Base-by-base conservation (phyloP, 2,329 filamentous ascomycete species). In the Phialophora macrospora region DNA sequence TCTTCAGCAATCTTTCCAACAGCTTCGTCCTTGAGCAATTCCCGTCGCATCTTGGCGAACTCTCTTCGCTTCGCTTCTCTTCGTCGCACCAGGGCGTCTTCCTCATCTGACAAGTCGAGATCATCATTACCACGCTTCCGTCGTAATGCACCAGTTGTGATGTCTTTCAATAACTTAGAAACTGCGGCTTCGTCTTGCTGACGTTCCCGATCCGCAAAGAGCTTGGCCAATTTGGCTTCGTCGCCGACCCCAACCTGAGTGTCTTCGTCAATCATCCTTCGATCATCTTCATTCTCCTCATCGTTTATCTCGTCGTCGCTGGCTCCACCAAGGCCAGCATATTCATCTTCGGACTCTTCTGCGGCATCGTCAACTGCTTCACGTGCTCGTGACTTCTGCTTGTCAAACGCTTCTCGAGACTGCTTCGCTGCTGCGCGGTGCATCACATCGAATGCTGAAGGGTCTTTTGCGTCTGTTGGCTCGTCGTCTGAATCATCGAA, bases 271-370 rank as follows among this genome's bases (percentile, higher is more conserved):
- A 99, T 97, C 87, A 99, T 96, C 68, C 92, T 88, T 72, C 90
- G 86, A 68, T 95, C 86, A 7, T 90, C 86, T 32, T 88, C 88
- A 64, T 91, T 87, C 41, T 89, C 90, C 66, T 91, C 86, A 65
- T 93, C 90, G 62, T 89, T 89, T 51, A 85, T 89, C 52, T 88
- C 89, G 70, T 94, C 92, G 66, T 94, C 93, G 77, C 93, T 94
- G 11, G 83, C 90, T 68, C 95, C 95, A 71, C 95, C 95, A 9
- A 99, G 83, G 4, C 95, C 95, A 46, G 93, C 94, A 76, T 98
- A 99, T 77, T 99, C 95, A 75, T 99, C 95, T 75, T 99, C 96
- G 0, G 95, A 99, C 79, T 99, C 95, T 73, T 97, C 92, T 67
- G 95, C 49, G 75, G 96, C 93, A 71, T 97, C 95, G 70, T 98